Conservation (phyloP, 2,329 filamentous ascomycete species). For the Penicillium sp. region DNA sequence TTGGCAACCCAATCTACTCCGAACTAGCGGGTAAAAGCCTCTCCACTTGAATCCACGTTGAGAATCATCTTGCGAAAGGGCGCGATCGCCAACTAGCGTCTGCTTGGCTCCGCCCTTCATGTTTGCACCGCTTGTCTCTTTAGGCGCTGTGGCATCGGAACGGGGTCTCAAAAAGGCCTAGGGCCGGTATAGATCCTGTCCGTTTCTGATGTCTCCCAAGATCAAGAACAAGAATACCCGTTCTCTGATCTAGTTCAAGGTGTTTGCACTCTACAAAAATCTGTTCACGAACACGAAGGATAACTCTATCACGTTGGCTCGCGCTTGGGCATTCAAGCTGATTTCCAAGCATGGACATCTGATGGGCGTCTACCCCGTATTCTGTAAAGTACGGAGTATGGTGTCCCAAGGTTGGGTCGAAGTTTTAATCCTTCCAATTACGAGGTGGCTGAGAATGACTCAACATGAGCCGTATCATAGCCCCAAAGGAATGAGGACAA, state of each 20-base stretch:
- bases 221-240: neutral
- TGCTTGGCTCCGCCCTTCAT: neutral
- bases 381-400: neutral
- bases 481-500: neutral
- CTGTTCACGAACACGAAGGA: too few species aligned
- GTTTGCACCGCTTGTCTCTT: neutral
- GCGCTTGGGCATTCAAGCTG: too few species aligned
- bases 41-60: neutral
- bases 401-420: neutral
- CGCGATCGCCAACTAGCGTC: neutral
- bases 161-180: neutral
- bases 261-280: too few species aligned
- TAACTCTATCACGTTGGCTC: too few species aligned
- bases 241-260: too few species aligned
- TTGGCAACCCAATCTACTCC: neutral
- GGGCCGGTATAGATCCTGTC: neutral
- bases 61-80: slow-evolving; percentile 1
- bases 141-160: neutral
- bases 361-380: neutral
- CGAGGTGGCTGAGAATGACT: slow-evolving; percentile 9
- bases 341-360: neutral
- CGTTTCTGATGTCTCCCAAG: too few species aligned
- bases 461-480: neutral
- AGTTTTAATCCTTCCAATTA: neutral
- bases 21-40: neutral